A percentile compares a stretch with the other conserved stretches of the same genome.
Conservation (phyloP, 2,329 filamentous ascomycete species). For the Cladophialophora exuberans region DNA sequence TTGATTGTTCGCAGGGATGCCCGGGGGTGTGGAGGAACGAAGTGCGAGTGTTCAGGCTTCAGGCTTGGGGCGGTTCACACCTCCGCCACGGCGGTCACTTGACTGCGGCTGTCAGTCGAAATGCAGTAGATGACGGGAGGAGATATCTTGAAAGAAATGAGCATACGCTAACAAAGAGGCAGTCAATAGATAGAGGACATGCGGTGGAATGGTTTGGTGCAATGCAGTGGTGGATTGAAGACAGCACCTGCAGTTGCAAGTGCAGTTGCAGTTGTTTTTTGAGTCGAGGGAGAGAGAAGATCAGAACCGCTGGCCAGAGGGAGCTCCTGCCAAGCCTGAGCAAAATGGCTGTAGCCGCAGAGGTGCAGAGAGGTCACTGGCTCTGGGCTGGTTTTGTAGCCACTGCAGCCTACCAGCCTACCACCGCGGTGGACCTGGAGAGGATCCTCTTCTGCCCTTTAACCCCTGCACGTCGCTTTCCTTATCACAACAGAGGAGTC, state of each 20-base stretch:
- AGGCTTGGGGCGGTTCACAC: slow-evolving; percentile 22
- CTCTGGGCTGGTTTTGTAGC: no score
- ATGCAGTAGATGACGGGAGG: not conserved
- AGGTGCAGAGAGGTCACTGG: no score
- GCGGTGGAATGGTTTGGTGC: slow-evolving; percentile 8
- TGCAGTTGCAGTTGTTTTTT: no score
- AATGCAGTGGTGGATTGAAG: no score
- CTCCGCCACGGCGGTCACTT: slow-evolving; percentile 25
- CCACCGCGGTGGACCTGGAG: no score
- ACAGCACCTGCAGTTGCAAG: slow-evolving; percentile 9
- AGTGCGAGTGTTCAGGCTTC: no score
- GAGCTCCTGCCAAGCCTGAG: slow-evolving; percentile 14
- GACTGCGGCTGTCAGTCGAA: slow-evolving; percentile 17
- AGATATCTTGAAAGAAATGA: not conserved
- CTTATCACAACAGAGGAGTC: no score
- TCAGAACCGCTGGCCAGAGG: slow-evolving; percentile 2
- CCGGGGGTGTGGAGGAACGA: slow-evolving; percentile 2
- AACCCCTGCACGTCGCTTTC: no score
- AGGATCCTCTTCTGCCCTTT: no score
- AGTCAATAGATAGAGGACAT: slow-evolving; percentile 12
- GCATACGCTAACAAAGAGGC: slow-evolving; percentile 12
- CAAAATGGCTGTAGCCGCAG: slow-evolving; percentile 10
- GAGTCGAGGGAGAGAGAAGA: slow-evolving; percentile 9
- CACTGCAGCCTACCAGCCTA: no score
- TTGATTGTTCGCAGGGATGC: not conserved